These are phyloP conservation scores for Cetradonia linearis DNA, from an alignment of 495 filamentous ascomycete genomes.

Conservation along the genomic window DNA sequence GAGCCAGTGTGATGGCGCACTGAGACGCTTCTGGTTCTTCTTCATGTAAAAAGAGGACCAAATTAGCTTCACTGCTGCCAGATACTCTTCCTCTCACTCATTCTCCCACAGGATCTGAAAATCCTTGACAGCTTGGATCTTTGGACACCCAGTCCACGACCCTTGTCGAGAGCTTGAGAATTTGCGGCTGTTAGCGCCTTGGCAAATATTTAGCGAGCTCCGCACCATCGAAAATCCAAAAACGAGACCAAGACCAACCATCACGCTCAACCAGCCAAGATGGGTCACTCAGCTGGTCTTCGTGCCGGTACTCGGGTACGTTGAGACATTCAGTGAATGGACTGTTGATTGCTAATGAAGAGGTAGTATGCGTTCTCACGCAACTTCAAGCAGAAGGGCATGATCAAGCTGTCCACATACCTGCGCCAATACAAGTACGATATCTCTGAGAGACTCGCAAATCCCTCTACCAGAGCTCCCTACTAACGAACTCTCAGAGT, in stretches of 20 bases:
- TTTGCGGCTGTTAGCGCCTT: background rate
- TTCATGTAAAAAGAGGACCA: conserved; percentile 49
- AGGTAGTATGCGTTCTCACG: conserved; percentile 80
- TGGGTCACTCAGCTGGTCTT: conserved; percentile 96
- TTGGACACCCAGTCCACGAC: conserved; percentile 42
- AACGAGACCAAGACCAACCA: background rate
- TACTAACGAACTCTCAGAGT: conserved; percentile 50
- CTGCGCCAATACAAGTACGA: conserved; percentile 78
- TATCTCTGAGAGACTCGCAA: conserved; percentile 4
- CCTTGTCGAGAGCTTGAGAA: conserved; percentile 37
- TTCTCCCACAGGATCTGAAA: background rate
- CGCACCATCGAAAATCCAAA: background rate
- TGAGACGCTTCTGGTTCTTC: conserved; percentile 99
- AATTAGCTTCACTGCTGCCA: conserved; percentile 5
- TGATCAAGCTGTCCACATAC: conserved; percentile 84
- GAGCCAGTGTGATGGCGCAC: conserved; percentile 97
- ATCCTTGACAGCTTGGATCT: background rate
- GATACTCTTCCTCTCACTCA: too few species aligned
- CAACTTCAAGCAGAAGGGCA: conserved; percentile 85
- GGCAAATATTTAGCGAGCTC: background rate
- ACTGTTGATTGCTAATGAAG: conserved; percentile 28
- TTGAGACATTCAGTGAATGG: conserved; percentile 20
- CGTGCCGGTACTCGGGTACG: conserved; percentile 81
- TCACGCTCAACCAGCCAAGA: conserved; percentile 45
- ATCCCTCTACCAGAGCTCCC: conserved; percentile 14